Evolutionary conservation across 1,284 basidiomycete species (phyloP), one percentile per base, ranked within the genome.

Genomic region (Irpex rosettiformis): DNA sequence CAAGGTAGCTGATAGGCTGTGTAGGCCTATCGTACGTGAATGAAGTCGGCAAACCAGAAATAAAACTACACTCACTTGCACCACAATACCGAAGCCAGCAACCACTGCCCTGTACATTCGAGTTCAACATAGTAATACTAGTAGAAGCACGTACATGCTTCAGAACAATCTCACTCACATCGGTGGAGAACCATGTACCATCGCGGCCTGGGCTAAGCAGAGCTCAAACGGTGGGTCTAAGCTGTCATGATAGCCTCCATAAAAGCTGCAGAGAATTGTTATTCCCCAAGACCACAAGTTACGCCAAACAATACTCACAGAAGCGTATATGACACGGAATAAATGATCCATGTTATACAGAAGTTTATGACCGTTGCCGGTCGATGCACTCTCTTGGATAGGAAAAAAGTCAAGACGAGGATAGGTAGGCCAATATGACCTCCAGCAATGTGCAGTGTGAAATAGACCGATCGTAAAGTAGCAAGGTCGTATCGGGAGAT

Each of bases 101-200:
- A 79, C 71, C 13, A 73, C 75, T 33, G 76, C 75, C 80, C 83
- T 85, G 30, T 21, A 60, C 24, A 43, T 33, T 58, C 28, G 47
- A 42, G n/a, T 24, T 25, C 27, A 27, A 51, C 61, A 18, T 27
- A 28, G 11, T 28, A 18, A 10, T n/a, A 24, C 24, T 13, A 18
- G 18, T 16, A 52, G 30, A 45, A n/a, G 28, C 33, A 16, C 33
- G 16, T 8, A 37, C 11, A 37, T 7, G 10, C 2, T 37, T 37
- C 16, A 4, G 33, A n/a, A n/a, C n/a, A n/a, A n/a, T n/a, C n/a
- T n/a, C n/a, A n/a, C 78, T 42, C 61, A 85, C 84, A 83, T 83
- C 0, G 83, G 76, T 57, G 83, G 73, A 1, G 79, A 73, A 5
- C 80, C 82, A 58, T 82, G 75, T 21, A 81, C 71, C 74, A 85